phyloP scores from a whole-genome alignment of 179 eudicot genomes.

The Carnegiea gigantea region DNA sequence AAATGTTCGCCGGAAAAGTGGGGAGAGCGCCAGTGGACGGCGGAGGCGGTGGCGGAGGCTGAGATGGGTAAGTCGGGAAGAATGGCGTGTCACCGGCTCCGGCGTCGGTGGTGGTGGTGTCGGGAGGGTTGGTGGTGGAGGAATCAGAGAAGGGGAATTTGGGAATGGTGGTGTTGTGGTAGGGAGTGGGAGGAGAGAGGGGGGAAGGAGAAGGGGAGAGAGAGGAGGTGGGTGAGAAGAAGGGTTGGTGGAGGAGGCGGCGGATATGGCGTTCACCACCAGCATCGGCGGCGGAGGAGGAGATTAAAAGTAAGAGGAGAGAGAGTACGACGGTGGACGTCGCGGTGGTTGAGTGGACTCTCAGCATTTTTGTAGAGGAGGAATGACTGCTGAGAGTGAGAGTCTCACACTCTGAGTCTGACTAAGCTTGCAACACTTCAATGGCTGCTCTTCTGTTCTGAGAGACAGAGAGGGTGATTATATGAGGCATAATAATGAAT shows the following conservation, averaged over 20 bases:
- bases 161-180: constrained; percentile 15
- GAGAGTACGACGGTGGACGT: not conserved
- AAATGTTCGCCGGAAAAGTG: constrained; percentile 47
- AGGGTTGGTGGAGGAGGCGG: constrained; percentile 20
- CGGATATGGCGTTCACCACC: not conserved
- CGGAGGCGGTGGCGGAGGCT: constrained; percentile 27
- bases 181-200: constrained; percentile 1
- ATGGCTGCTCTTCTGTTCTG: no score
- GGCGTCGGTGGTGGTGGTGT: not conserved
- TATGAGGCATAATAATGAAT: no score
- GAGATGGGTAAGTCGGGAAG: constrained; percentile 26
- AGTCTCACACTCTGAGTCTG: not conserved
- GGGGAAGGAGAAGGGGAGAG: constrained; percentile 20
- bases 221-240: constrained; percentile 22
- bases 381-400: not conserved
- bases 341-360: not conserved
- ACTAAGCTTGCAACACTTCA: not conserved
- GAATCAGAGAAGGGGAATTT: constrained; percentile 5
- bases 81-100: constrained; percentile 18
- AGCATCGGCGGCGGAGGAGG: not conserved
- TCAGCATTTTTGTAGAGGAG: not conserved
- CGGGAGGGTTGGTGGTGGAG: not conserved
- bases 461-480: no score
- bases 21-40: constrained; percentile 29
- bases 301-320: not conserved